phyloP scores from a whole-genome alignment of 2,329 filamentous ascomycete genomes.

The Colletotrichum ledebouriae region DNA sequence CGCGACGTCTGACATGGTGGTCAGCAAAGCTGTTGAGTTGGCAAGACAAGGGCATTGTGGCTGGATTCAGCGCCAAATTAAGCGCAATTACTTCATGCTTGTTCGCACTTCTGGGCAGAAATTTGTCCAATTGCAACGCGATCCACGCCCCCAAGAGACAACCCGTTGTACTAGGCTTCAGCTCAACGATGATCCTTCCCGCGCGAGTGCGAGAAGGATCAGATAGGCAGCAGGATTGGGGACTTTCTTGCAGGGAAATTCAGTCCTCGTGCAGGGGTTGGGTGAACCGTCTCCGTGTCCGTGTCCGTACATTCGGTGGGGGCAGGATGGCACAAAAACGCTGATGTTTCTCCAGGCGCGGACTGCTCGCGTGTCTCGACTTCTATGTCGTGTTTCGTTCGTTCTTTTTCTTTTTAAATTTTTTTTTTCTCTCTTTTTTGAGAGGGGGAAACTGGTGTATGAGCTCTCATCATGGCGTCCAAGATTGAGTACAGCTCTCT shows the following conservation, averaged over 20 bases:
- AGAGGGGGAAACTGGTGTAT: too few relatives aligned
- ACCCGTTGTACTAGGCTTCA: background rate
- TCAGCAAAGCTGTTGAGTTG: background rate
- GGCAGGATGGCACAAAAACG: conserved; percentile 8
- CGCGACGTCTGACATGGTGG: background rate
- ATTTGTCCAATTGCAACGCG: background rate
- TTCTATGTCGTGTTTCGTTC: background rate
- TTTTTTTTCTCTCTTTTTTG: background rate
- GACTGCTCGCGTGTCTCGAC: conserved; percentile 4
- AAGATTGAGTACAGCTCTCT: conserved; percentile 31
- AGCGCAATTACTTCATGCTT: conserved; percentile 8
- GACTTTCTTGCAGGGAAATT: conserved; percentile 2
- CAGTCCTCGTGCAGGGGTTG: background rate
- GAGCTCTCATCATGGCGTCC: conserved; percentile 6
- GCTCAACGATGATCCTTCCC: conserved; percentile 12
- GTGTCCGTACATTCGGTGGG: conserved; percentile 13
- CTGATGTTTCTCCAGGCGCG: background rate
- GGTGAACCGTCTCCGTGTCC: conserved; percentile 13
- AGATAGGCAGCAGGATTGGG: conserved; percentile 21
- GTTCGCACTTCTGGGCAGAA: background rate
- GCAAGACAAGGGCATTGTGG: conserved; percentile 5
- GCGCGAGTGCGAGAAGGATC: conserved; percentile 10
- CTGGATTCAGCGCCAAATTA: background rate
- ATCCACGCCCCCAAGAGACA: too few relatives aligned
- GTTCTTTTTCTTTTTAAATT: background rate